Evolutionary conservation across 768 basidiomycete species (phyloP).

Genomic region (Termitomyces sp.): DNA sequence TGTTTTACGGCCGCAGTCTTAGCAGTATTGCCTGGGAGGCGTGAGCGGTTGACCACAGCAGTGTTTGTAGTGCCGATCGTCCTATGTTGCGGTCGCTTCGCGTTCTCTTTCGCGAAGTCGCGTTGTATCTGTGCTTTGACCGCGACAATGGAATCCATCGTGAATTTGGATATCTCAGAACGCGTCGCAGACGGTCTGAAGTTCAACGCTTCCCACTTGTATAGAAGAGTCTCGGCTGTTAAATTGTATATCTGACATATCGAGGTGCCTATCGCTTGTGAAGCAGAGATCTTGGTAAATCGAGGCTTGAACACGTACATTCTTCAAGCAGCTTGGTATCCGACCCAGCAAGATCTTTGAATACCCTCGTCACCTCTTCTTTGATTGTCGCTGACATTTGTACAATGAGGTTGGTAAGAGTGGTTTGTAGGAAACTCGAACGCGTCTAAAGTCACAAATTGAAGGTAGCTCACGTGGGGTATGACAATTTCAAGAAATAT

Average conservation of each 20-base stretch:
- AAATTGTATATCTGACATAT: constrained; percentile 62
- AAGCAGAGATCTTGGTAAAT: neutral
- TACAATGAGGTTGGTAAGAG: neutral
- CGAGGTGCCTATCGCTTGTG: constrained; percentile 42
- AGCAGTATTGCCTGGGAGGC: constrained; percentile 22
- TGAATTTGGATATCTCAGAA: constrained; percentile 32
- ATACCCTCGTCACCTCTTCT: constrained; percentile 21
- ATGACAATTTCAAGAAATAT: neutral
- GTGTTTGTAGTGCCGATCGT: constrained; percentile 19
- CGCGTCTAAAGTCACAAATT: constrained; percentile 8
- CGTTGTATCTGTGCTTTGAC: constrained; percentile 47
- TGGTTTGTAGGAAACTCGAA: neutral
- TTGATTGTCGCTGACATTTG: constrained; percentile 16
- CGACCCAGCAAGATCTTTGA: constrained; percentile 19
- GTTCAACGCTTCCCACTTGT: constrained; percentile 63
- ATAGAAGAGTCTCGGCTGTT: constrained; percentile 46
- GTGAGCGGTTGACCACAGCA: constrained; percentile 28
- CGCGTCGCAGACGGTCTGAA: constrained; percentile 27
- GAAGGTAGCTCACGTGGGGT: constrained; percentile 1
- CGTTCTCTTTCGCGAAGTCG: constrained; percentile 28
- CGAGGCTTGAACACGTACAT: constrained; percentile 30
- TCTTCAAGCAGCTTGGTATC: constrained; percentile 44
- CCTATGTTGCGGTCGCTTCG: constrained; percentile 26
- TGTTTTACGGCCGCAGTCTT: constrained; percentile 14
- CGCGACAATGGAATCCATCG: constrained; percentile 42